Evolutionary conservation across 2,329 filamentous ascomycete genomes (phyloP).

Genomic region (Fusarium clavum): DNA sequence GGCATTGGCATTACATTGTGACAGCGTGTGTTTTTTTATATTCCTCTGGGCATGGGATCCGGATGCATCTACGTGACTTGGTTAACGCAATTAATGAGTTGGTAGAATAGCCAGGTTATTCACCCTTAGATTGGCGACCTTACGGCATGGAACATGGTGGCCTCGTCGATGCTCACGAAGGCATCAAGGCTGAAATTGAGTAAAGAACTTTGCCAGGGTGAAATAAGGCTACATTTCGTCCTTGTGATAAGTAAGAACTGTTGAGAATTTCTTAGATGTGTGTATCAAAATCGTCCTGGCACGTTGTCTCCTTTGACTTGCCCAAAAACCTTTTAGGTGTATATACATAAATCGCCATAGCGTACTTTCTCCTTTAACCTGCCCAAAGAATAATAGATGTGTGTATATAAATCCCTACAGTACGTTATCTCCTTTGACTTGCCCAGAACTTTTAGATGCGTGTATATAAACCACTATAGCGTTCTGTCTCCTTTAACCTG

Average conservation of each 20-base stretch:
- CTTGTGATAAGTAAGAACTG: neutral
- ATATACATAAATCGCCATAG: neutral
- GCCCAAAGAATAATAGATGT: neutral
- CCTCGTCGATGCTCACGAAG: neutral
- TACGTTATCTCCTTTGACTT: neutral
- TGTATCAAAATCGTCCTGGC: neutral
- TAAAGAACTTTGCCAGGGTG: neutral
- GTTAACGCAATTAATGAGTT: conserved; percentile 6
- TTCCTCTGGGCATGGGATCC: conserved; percentile 12
- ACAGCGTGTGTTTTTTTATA: conserved; percentile 26
- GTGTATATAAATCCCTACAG: neutral
- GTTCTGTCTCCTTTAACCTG: conserved; percentile 25
- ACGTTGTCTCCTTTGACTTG: neutral
- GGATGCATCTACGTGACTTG: conserved; percentile 6
- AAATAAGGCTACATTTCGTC: neutral
- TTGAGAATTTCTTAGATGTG: neutral
- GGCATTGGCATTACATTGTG: conserved; percentile 32
- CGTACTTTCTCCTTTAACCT: neutral
- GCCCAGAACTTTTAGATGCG: neutral
- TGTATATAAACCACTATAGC: neutral
- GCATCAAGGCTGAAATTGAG: neutral
- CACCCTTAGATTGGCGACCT: conserved; percentile 3
- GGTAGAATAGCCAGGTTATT: conserved; percentile 7
- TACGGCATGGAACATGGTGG: conserved; percentile 7
- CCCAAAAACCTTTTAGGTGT: neutral